Base-by-base conservation (phyloP, 164 flowering plant genomes). In the Kalanchoe fedtschenkoi region DNA sequence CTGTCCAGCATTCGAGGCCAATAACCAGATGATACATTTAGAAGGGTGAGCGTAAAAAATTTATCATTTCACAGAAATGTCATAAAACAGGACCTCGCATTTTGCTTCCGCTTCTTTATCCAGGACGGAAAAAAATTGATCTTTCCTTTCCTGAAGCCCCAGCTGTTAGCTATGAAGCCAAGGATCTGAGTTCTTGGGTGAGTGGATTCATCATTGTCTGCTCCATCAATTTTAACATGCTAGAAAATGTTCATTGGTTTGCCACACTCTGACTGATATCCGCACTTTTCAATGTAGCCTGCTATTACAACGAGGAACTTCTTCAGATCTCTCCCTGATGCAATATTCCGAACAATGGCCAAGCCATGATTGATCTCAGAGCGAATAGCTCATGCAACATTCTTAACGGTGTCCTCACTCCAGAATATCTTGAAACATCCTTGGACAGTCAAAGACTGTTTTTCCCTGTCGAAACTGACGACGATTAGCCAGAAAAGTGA, bases 1-100 rank as follows among this genome's bases (percentile, higher is more conserved):
- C 34, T 78, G 65, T 21, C 93, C 99, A 64, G 97, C 99, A 21
- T 95, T 95, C 68, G 99, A 95, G 66, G 89, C 96, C 4, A 89
- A 87, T 73, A 83, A 74, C 69, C 96, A 87, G 59, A 10, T 0
- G 96, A 83, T 32, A 91, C 99, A 44, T 87, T 85, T 67, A 76
- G 53, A 76, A 87, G 96, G 97, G 85, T 62, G 65, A 7, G 33
- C 24, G 14, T 9, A 19, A 22, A 0, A 28, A n/a, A 17, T 15
- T 57, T 29, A 15, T 17, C 43, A 2, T 19, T 29, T n/a, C n/a
- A 29, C n/a, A 26, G 34, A 47, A 21, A 47, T 22, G n/a, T n/a
- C n/a, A n/a, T n/a, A n/a, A n/a, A n/a, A n/a, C n/a, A n/a, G n/a
- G n/a, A n/a, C n/a, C n/a, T n/a, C n/a, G n/a, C 22, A 6, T 16